A percentile compares a stretch with the other conserved stretches of the same genome.
Conservation (phyloP, 495 filamentous ascomycete species). For the Hypoxylon trugodes region DNA sequence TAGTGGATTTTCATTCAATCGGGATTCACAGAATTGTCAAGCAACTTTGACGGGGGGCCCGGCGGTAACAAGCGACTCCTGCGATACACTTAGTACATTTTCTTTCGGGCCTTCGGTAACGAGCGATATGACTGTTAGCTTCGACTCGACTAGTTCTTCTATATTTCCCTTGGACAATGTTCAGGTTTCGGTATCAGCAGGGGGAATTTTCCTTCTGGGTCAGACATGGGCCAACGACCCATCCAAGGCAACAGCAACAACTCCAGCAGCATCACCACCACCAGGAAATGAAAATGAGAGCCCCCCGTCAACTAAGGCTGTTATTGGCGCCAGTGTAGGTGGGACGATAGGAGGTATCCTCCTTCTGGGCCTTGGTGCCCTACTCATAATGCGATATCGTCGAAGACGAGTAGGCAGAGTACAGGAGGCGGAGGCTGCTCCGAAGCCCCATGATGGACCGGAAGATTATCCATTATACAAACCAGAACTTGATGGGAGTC, state of each 20-base stretch:
- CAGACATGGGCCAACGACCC: background rate
- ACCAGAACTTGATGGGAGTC: slow-evolving; percentile 14
- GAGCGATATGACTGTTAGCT: background rate
- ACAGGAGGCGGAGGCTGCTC: background rate
- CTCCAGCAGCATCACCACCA: background rate
- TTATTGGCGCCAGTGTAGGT: slow-evolving; percentile 6
- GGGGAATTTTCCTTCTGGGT: slow-evolving; percentile 7
- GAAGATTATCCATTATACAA: background rate
- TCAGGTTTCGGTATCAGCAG: background rate
- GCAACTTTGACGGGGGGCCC: slow-evolving; percentile 1
- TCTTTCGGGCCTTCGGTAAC: background rate
- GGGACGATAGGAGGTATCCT: background rate
- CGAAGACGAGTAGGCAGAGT: background rate
- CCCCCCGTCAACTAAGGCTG: background rate
- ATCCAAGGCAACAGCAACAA: background rate
- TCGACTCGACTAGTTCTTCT: background rate
- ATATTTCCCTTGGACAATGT: background rate
- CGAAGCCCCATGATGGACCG: background rate
- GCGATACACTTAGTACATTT: background rate
- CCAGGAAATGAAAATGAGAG: no score
- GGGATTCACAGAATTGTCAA: background rate
- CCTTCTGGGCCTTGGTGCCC: background rate
- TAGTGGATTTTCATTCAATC: slow-evolving; percentile 1
- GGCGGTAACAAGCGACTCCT: background rate
- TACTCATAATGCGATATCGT: slow-evolving; percentile 6